Conservation (phyloP, 352 stramenopile species). For the Phytophthora cajani region DNA sequence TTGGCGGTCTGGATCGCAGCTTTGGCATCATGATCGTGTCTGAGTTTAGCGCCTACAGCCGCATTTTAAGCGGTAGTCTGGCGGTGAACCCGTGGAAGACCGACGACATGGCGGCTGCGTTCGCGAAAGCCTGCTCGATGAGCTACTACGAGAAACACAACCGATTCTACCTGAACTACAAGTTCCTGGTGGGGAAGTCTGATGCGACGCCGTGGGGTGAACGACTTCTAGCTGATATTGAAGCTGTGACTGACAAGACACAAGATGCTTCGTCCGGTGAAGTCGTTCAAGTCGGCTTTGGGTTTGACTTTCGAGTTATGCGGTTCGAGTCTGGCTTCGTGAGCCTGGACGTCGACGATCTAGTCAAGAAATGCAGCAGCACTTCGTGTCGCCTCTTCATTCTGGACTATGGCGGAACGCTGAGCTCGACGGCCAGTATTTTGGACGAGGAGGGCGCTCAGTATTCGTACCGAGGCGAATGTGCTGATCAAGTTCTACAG, state of each 20-base stretch:
- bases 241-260: constrained; percentile 68
- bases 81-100: constrained; percentile 98
- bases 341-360: constrained; percentile 88
- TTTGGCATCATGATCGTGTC: constrained; percentile 94
- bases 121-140: constrained; percentile 75
- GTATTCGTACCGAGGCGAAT: constrained; percentile 17
- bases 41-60: constrained; percentile 96
- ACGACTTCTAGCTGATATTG: constrained; percentile 95
- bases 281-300: constrained; percentile 93
- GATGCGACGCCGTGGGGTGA: constrained; percentile 93
- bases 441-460: constrained; percentile 77
- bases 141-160: constrained; percentile 81
- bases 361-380: constrained; percentile 83
- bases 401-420: constrained; percentile 98
- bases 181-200: constrained; percentile 82
- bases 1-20: constrained; percentile 36
- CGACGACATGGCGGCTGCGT: constrained; percentile 79
- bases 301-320: constrained; percentile 96
- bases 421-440: constrained; percentile 79
- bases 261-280: constrained; percentile 51
- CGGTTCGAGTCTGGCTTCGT: constrained; percentile 95
- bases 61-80: constrained; percentile 96
- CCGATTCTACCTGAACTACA: constrained; percentile 78
- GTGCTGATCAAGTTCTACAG: constrained; percentile 12
- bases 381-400: constrained; percentile 91